Base-by-base conservation (phyloP, 176 grass and related monocot genomes). In the Avena insularis region DNA sequence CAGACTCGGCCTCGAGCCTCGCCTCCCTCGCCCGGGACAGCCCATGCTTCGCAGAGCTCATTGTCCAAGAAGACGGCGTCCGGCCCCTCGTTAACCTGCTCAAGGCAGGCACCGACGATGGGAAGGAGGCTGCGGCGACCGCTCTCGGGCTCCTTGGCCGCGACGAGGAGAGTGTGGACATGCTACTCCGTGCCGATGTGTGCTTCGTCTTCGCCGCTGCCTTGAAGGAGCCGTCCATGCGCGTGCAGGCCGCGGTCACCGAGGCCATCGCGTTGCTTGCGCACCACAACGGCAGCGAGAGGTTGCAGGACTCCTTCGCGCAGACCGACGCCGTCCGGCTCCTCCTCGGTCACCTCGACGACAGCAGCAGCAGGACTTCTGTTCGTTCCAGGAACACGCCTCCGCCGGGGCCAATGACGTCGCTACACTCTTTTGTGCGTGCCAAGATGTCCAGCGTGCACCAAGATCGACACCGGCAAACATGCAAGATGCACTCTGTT, bases 11-110 rank as follows among this genome's bases (percentile, higher is more conserved):
- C 50, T 61, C 76, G 79, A 86, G 20, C 16, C 91, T 98, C 23
- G 90, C 92, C 10, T 91, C 92, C 5, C 88, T 98, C 66, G 93
- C 93, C 15, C 82, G 64, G 20, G 96, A 90, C 90, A 94, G 57
- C 63, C 82, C 94, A 4, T 90, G 87, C 86, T 92, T 75, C 82
- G 93, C 90, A 63, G 92, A 92, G 84, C 82, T 65, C 80, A 98
- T 98, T 73, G 90, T 98, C 65, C 87, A 95, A 76, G 96, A 98
- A 84, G 96, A 92, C 57, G 96, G 96, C 45, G 89, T 98, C 7
- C 71, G 19, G 27, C 96, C 96, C 3, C 92, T 98, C 43, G 82
- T 98, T n/a, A 91, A 84, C 63, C 70, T 98, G 59, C 57, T 98
- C 29, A 95, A 98, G 82, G 93, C 95, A 49, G 93, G 90, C 59